Base-by-base conservation (phyloP, 169 alveolate species). In the Sarcocystis neurona region DNA sequence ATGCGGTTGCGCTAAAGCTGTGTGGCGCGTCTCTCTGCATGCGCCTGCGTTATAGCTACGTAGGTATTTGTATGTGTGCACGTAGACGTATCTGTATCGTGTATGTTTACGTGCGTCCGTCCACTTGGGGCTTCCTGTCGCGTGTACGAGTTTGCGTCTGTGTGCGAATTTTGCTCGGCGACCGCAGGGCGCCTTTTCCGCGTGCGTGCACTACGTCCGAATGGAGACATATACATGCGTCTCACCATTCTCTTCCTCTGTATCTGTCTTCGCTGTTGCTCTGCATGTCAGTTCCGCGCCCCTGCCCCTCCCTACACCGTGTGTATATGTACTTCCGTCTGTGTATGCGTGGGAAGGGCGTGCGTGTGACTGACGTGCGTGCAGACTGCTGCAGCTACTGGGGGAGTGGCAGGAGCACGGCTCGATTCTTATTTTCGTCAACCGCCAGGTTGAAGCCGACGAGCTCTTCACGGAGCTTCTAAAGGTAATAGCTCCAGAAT, bases 371-470 rank as follows among this genome's bases (percentile, higher is more conserved):
- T 78, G 68, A n/a, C 84, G 27, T 66, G 18, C 30, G 78, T 89
- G 89, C 91, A 94, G 97, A 53, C 94, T 99, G 63, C 95, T 97
- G 72, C 98, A 98, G 91, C 94, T 99, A 48, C 94, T 99, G 47
- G 99, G 99, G 46, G 99, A 98, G 90, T 98, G 99, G 99, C 93
- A 95, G 44, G 98, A 97, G 47, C 95, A 97, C 84, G 99, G 99
- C 0, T 95, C 97, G 53, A 97, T 98, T 66, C 95, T 99, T 20
- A 97, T 99, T 41, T 99, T 99, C 92, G 99, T 98, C 58, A 99
- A 98, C 84, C 96, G 97, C 84, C 98, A 98, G 95, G 92, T 95
- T 72, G 99, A 98, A 89, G 99, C 99, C 0, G 99, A 98, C 91
- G 98, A 97, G 41, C 94, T 99, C 50, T 98, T 97, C 92, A 93